phyloP scores from a whole-genome alignment of 2,329 filamentous ascomycete genomes.

The Penicillium sp. region DNA sequence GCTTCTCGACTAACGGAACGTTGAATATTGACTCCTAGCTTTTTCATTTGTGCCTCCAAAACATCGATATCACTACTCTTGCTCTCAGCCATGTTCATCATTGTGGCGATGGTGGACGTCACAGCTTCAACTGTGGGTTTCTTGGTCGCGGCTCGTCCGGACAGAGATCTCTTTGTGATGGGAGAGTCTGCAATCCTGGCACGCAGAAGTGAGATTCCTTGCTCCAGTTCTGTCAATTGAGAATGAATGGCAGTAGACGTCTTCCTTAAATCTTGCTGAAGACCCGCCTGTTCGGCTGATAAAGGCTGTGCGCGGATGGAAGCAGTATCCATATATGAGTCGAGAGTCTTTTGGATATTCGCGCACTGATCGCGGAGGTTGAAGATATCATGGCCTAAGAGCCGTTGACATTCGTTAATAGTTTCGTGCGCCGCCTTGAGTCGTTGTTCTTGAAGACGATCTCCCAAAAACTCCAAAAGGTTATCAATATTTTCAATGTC shows the following conservation, averaged over 20 bases:
- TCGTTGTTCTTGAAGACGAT: constrained; percentile 62
- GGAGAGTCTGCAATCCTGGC: constrained; percentile 65
- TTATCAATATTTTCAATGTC: constrained; percentile 68
- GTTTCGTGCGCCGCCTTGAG: constrained; percentile 67
- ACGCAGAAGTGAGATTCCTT: constrained; percentile 72
- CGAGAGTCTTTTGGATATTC: constrained; percentile 73
- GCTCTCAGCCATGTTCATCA: constrained; percentile 89
- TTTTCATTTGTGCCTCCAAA: constrained; percentile 80
- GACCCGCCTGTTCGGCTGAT: constrained; percentile 75
- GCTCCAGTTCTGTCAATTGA: constrained; percentile 72
- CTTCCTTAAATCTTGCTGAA: constrained; percentile 78
- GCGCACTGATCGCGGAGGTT: constrained; percentile 71
- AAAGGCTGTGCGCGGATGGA: constrained; percentile 67
- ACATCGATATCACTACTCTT: constrained; percentile 87
- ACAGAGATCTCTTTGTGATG: constrained; percentile 41
- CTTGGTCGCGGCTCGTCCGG: constrained; percentile 35
- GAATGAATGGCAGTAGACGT: constrained; percentile 71
- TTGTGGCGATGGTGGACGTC: constrained; percentile 83
- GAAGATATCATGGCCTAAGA: constrained; percentile 64
- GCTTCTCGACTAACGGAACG: constrained; percentile 30
- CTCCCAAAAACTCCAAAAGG: constrained; percentile 63
- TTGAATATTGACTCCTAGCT: constrained; percentile 52
- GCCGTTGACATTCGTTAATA: constrained; percentile 62
- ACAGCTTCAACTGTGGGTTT: constrained; percentile 89
- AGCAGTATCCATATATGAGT: constrained; percentile 66